Evolutionary conservation across 2,329 filamentous ascomycete species (phyloP).

Genomic region (Colletotrichum scovillei): DNA sequence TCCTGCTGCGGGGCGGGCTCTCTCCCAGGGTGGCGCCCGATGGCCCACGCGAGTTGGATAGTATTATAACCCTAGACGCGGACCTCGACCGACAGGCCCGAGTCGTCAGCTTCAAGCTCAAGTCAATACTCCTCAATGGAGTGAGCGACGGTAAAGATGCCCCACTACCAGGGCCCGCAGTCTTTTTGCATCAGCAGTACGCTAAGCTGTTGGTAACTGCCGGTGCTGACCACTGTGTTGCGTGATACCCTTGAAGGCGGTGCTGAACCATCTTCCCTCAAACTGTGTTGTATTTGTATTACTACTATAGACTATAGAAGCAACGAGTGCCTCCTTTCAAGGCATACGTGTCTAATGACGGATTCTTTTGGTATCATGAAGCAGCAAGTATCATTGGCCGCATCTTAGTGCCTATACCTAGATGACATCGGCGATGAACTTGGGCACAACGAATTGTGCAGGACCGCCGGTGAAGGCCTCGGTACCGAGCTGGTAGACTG

Average conservation of each 20-base stretch:
- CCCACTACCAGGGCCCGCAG: background rate
- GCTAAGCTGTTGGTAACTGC: slow-evolving; percentile 20
- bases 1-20: slow-evolving; percentile 28
- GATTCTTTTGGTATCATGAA: background rate
- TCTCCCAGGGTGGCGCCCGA: slow-evolving; percentile 6
- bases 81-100: background rate
- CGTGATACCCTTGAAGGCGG: background rate
- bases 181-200: slow-evolving; percentile 16
- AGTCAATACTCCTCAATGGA: slow-evolving; percentile 16
- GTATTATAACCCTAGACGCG: slow-evolving; percentile 10
- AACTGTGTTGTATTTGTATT: background rate
- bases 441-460: slow-evolving; percentile 37
- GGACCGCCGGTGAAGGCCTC: slow-evolving; percentile 41
- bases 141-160: slow-evolving; percentile 5
- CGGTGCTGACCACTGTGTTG: slow-evolving; percentile 18
- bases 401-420: background rate
- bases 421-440: slow-evolving; percentile 38
- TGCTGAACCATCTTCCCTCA: background rate
- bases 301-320: slow-evolving; percentile 11
- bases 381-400: background rate
- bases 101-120: slow-evolving; percentile 13
- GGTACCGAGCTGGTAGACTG: slow-evolving; percentile 41
- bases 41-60: slow-evolving; percentile 23
- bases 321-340: background rate
- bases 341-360: background rate